A percentile compares a stretch with the other conserved stretches of the same genome.
These are phyloP conservation scores for Neurospora crassa DNA, from an alignment of 2,329 filamentous ascomycete genomes.

Conservation along the genomic window DNA sequence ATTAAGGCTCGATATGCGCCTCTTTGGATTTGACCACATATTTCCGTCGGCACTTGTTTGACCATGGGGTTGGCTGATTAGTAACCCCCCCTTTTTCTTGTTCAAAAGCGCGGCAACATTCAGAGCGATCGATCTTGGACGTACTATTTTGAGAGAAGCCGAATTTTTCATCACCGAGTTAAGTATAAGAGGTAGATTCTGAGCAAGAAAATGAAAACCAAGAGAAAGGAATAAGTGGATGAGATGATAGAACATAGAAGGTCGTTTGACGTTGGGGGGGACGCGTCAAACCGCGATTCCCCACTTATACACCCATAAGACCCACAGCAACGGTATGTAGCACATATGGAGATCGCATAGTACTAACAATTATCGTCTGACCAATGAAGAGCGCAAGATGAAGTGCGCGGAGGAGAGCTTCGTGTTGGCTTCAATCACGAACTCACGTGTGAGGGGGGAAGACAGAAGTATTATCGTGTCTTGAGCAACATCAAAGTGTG, in stretches of 20 bases:
- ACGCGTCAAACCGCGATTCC: neutral
- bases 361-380: neutral
- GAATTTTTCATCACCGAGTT: too few relatives aligned
- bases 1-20: too few relatives aligned
- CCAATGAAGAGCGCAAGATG: neutral
- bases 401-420: neutral
- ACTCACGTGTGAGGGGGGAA: neutral
- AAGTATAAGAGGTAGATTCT: too few relatives aligned
- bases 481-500: neutral
- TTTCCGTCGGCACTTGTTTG: too few relatives aligned
- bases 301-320: neutral
- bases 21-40: too few relatives aligned
- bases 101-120: too few relatives aligned
- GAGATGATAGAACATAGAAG: neutral
- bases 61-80: too few relatives aligned
- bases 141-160: too few relatives aligned
- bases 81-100: too few relatives aligned
- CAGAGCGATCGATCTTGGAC: too few relatives aligned
- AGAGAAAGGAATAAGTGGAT: neutral
- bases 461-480: neutral
- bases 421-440: neutral
- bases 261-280: neutral
- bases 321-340: neutral
- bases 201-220: too few relatives aligned
- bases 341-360: neutral